Conservation (phyloP, 495 filamentous ascomycete genomes). For the Aspergillus sclerotioniger region DNA sequence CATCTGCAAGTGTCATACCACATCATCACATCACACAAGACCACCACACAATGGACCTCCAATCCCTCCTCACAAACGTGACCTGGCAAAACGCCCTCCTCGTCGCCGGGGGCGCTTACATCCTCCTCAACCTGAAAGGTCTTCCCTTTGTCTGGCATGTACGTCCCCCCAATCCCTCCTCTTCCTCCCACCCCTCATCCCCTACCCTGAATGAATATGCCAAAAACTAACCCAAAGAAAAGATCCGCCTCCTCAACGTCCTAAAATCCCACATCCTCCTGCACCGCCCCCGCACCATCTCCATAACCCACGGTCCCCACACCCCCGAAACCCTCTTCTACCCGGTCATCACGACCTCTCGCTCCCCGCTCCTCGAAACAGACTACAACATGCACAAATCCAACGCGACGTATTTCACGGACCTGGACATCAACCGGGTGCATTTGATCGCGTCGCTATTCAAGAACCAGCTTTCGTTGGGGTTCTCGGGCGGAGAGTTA, state of each 20-base stretch:
- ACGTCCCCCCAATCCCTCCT: background rate
- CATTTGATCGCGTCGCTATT: constrained; percentile 53
- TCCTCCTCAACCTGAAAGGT: background rate
- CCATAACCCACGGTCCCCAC: background rate
- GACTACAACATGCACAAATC: constrained; percentile 87
- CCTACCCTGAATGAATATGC: too few relatives aligned
- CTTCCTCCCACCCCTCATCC: too few relatives aligned
- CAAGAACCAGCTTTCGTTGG: constrained; percentile 40
- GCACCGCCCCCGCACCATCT: background rate
- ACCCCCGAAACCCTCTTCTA: background rate
- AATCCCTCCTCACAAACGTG: background rate
- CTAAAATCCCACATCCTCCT: background rate
- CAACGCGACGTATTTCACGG: constrained; percentile 80
- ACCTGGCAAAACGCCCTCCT: constrained; percentile 1
- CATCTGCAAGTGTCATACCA: too few relatives aligned
- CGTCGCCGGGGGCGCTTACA: background rate
- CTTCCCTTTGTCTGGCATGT: background rate
- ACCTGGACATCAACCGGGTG: constrained; percentile 70
- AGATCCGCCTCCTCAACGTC: constrained; percentile 1
- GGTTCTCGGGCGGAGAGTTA: constrained; percentile 38
- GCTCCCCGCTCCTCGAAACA: constrained; percentile 15
- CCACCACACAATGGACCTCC: background rate
- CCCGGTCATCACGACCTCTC: background rate
- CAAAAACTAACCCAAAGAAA: background rate
- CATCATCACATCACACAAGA: background rate